These are phyloP conservation scores for Aspergillus aculeatinus DNA, from an alignment of 2,329 filamentous ascomycete species.

Conservation along the genomic window DNA sequence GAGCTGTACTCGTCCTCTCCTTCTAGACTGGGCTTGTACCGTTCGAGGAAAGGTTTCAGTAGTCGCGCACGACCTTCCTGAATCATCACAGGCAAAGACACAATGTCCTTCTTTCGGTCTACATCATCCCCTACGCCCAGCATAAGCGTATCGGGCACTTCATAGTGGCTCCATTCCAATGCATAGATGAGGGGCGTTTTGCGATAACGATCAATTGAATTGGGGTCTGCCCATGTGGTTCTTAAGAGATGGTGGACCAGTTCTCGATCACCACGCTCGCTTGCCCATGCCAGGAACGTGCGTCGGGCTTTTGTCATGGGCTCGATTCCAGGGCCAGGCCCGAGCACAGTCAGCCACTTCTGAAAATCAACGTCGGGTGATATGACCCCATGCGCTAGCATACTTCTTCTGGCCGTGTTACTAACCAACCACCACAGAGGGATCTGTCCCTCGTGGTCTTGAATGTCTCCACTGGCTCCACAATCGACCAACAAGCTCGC, in stretches of 20 bases:
- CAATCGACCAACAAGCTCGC: slow-evolving; percentile 4
- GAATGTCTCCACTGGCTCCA: slow-evolving; percentile 14
- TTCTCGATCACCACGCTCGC: slow-evolving; percentile 12
- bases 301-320: slow-evolving; percentile 17
- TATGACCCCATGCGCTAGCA: too few species aligned
- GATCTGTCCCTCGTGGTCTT: slow-evolving; percentile 15
- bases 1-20: slow-evolving; percentile 14
- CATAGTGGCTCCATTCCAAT: slow-evolving; percentile 17
- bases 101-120: slow-evolving; percentile 8
- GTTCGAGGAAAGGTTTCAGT: slow-evolving; percentile 15
- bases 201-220: slow-evolving; percentile 16
- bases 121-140: background rate
- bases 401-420: background rate
- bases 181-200: slow-evolving; percentile 19
- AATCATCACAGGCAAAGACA: slow-evolving; percentile 15
- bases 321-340: slow-evolving; percentile 9
- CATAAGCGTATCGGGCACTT: slow-evolving; percentile 15
- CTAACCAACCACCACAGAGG: slow-evolving; percentile 18
- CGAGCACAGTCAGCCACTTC: slow-evolving; percentile 9
- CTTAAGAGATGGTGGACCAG: slow-evolving; percentile 11
- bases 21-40: slow-evolving; percentile 11
- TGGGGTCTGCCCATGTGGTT: slow-evolving; percentile 17
- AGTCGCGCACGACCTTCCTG: slow-evolving; percentile 15
- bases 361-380: slow-evolving; percentile 4
- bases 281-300: slow-evolving; percentile 19